phyloP scores from a whole-genome alignment of 805 yeast genomes.

The Cyberlindnera americana region DNA sequence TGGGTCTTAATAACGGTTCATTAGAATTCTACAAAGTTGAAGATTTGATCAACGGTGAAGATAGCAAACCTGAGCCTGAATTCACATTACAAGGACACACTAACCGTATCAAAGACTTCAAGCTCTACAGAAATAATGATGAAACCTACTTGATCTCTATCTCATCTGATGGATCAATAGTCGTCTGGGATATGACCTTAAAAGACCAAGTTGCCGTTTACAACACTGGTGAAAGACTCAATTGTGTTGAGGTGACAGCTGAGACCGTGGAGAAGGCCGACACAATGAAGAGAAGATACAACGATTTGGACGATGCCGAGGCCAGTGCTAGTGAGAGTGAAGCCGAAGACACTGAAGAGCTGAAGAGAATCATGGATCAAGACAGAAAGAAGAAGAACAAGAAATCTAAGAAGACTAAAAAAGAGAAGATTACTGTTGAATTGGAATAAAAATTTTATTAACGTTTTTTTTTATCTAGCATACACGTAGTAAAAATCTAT shows the following conservation, averaged over 20 bases:
- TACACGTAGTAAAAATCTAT: background rate
- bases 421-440: constrained; percentile 50
- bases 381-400: constrained; percentile 34
- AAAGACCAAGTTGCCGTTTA: constrained; percentile 87
- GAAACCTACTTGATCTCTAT: constrained; percentile 66
- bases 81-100: constrained; percentile 77
- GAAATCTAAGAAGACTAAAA: constrained; percentile 40
- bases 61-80: constrained; percentile 39
- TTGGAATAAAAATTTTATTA: constrained; percentile 38
- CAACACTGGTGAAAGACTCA: constrained; percentile 85
- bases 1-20: constrained; percentile 70
- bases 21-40: constrained; percentile 53
- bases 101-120: constrained; percentile 77
- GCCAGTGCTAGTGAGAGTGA: constrained; percentile 64
- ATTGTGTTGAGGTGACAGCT: constrained; percentile 73
- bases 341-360: constrained; percentile 67
- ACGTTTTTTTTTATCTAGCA: background rate
- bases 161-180: constrained; percentile 90
- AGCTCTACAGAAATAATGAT: constrained; percentile 38
- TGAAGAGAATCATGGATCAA: constrained; percentile 49
- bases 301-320: constrained; percentile 31
- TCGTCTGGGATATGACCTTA: constrained; percentile 74
- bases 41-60: constrained; percentile 30
- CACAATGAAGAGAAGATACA: constrained; percentile 59
- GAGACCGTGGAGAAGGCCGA: constrained; percentile 74